Base-by-base conservation (phyloP, 768 basidiomycete species). In the Tylopilus rubrobrunneus region DNA sequence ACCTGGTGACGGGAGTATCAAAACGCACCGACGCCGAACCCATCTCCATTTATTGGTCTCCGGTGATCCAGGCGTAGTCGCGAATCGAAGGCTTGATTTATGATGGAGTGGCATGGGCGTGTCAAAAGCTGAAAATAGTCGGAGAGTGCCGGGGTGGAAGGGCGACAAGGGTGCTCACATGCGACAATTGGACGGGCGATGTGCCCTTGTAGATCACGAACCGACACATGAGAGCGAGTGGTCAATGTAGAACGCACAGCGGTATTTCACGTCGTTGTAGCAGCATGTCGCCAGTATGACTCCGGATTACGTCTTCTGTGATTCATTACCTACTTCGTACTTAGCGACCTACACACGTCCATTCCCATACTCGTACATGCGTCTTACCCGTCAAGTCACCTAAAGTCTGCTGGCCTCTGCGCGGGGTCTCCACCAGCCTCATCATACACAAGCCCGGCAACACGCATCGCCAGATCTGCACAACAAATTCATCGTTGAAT, bases 181-280 rank as follows among this genome's bases (percentile, higher is more conserved):
- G 92, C 25, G 87, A 91, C 49, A 98, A 78, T 63, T 93, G 89
- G 49, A 97, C 94, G 1, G 94, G 94, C 53, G 89, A 86, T 27
- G 89, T 92, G 62, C 94, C 92, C 73, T 97, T 98, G 79, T 95
- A 97, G 42, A 97, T 93, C 60, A 96, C 87, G 63, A 93, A 88
- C 17, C 90, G 87, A 68, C 90, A 93, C 90, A 93, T 92, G 56
- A 17, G 23, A 31, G 10, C 10, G 31, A 31, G 31, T 31, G 10
- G 37, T n/a, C 48, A 31, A 40, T 29, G 19, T 19, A 44, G 39
- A 6, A 3, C 14, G 11, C 49, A 21, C 46, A 44, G 43, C 3
- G n/a, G 10, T 3, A 17, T 51, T 48, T 40, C 58, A 37, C 48
- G 15, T 17, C 15, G 37, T 17, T 1, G 1, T 17, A 3, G 36